A percentile compares a stretch with the other conserved stretches of the same genome.
These are phyloP conservation scores for Kodamaea alishanica DNA, from an alignment of 1,139 yeast genomes.

Conservation along the genomic window DNA sequence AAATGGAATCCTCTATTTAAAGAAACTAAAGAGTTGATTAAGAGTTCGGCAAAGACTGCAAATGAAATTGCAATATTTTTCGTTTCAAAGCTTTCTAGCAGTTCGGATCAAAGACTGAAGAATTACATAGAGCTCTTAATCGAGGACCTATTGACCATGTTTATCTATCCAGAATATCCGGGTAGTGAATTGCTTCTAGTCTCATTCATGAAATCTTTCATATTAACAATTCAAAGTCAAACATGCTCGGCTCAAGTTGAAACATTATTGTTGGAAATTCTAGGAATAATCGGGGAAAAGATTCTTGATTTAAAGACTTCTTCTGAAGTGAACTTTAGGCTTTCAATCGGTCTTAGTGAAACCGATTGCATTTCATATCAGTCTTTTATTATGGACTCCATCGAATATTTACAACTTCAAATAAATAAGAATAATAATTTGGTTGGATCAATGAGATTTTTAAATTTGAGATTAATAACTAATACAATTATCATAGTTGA, in stretches of 20 bases:
- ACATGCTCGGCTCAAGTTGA: constrained; percentile 38
- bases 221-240: constrained; percentile 34
- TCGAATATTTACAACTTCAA: constrained; percentile 15
- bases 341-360: constrained; percentile 13
- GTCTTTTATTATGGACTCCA: constrained; percentile 8
- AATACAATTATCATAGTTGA: neutral
- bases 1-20: neutral
- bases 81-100: constrained; percentile 34
- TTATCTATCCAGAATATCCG: constrained; percentile 59
- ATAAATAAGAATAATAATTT: constrained; percentile 8
- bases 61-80: constrained; percentile 39
- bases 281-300: constrained; percentile 53
- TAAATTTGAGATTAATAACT: constrained; percentile 12
- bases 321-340: constrained; percentile 9
- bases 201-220: constrained; percentile 39
- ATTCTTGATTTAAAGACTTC: constrained; percentile 32
- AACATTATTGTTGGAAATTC: constrained; percentile 49
- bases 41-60: constrained; percentile 12
- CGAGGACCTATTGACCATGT: constrained; percentile 50
- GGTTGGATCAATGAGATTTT: constrained; percentile 11
- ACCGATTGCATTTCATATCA: constrained; percentile 12
- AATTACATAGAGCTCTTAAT: constrained; percentile 47
- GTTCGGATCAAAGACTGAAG: constrained; percentile 36
- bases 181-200: constrained; percentile 49
- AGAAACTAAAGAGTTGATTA: neutral